phyloP scores from a whole-genome alignment of 139 green algal species.

The Picochlorum sp. region DNA sequence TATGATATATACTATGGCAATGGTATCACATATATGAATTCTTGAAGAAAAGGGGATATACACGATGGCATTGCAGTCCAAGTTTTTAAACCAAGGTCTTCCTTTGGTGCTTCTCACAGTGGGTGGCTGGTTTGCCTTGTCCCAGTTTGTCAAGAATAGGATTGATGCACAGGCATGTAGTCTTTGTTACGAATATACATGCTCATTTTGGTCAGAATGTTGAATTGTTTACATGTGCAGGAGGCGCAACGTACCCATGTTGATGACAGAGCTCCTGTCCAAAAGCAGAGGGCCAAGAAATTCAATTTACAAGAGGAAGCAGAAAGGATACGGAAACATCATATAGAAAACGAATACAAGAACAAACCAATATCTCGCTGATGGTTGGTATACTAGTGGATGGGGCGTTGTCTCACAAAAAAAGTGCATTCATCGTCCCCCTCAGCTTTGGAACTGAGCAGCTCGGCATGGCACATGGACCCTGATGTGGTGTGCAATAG shows the following conservation, averaged over 20 bases:
- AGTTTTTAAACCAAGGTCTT: conserved; percentile 24
- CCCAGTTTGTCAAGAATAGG: conserved; percentile 19
- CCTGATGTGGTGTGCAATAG: not conserved
- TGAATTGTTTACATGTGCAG: conserved; percentile 7
- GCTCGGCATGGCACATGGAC: not conserved
- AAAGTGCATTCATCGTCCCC: conserved; percentile 4
- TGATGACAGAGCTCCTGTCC: conserved; percentile 15
- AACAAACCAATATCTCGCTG: not conserved
- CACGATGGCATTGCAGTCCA: conserved; percentile 6
- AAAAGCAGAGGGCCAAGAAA: conserved; percentile 31
- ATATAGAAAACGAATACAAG: not conserved
- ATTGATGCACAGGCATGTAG: conserved; percentile 21
- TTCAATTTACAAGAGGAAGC: conserved; percentile 30
- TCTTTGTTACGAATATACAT: too few species aligned
- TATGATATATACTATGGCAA: too few species aligned
- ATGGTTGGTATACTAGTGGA: not conserved
- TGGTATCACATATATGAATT: too few species aligned
- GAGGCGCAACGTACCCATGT: conserved; percentile 21
- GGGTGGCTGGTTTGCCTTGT: conserved; percentile 18
- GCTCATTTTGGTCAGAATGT: too few species aligned
- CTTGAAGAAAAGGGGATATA: too few species aligned
- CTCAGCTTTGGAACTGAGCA: not conserved
- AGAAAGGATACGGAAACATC: not conserved
- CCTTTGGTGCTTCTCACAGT: conserved; percentile 22
- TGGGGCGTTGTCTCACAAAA: conserved; percentile 3